Evolutionary conservation across 495 filamentous ascomycete genomes (phyloP), one percentile per base, ranked within the genome.

Genomic region (Jackrogersella minutella): DNA sequence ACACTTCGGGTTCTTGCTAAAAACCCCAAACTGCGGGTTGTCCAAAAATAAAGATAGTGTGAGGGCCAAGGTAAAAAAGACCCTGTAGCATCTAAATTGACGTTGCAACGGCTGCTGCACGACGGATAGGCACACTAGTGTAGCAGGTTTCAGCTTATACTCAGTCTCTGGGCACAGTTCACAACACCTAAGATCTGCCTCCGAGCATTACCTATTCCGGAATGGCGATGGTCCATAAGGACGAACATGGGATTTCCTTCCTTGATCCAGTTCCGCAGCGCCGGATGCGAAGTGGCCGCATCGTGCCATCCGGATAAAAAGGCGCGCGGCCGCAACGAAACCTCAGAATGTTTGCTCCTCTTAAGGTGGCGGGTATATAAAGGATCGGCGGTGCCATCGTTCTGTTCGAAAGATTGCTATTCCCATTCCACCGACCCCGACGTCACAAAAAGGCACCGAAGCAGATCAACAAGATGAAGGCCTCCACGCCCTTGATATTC

Each of bases 271-370:
- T 10, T 46, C 40, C 55, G 41, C 43, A 37, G 43, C 13, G 17
- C 56, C 44, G 44, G 43, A 41, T 41, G 34, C 40, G 21, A 46
- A 21, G 22, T 57, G n/a, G n/a, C n/a, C n/a, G n/a, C n/a, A n/a
- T n/a, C n/a, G n/a, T 58, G 37, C 8, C 53, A 52, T 64, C 44
- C 61, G 61, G 61, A 46, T 64, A 58, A 64, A 49, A 49, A 10
- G 39, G 31, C 13, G 31, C 26, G 28, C 33, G 55, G 41, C 55
- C 31, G 47, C 17, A 36, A 47, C 11, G 5, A 31, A 26, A 17
- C 14, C 22, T 26, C 16, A 9, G 5, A 36, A 22, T 28, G n/a
- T n/a, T n/a, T n/a, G n/a, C n/a, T n/a, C 14, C 14, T 31, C 22
- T 17, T 33, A 21, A 13, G 2, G 52, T 8, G 28, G 17, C 9